Evolutionary conservation across 164 flowering plant genomes (phyloP).

Genomic region (Macadamia tetraphylla): DNA sequence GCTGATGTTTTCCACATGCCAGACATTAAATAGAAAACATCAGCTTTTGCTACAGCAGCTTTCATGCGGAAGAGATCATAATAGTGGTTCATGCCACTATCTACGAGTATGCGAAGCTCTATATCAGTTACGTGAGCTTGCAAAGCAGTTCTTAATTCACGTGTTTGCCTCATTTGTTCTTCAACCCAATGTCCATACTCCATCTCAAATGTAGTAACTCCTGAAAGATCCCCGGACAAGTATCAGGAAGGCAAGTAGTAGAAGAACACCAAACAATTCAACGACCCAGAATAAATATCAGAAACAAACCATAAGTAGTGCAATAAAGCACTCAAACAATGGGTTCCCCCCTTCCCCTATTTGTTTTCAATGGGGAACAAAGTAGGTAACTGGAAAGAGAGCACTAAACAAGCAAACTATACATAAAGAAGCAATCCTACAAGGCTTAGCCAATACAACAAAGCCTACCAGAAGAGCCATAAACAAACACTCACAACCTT

Average conservation of each 20-base stretch:
- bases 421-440: too few species aligned
- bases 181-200: constrained; percentile 85
- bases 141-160: constrained; percentile 60
- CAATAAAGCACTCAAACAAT: too few species aligned
- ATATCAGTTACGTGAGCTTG: constrained; percentile 43
- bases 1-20: constrained; percentile 90
- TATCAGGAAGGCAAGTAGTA: constrained; percentile 3
- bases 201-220: constrained; percentile 68
- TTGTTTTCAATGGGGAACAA: too few species aligned
- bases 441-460: too few species aligned
- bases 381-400: too few species aligned
- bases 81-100: constrained; percentile 64
- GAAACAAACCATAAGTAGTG: background rate
- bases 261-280: constrained; percentile 1
- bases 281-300: background rate
- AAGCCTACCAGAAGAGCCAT: too few species aligned
- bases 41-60: constrained; percentile 66
- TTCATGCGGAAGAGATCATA: constrained; percentile 75
- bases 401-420: too few species aligned
- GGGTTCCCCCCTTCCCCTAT: too few species aligned
- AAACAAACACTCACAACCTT: too few species aligned
- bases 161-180: constrained; percentile 54
- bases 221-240: constrained; percentile 29
- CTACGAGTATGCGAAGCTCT: constrained; percentile 60
- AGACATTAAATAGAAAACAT: constrained; percentile 79